Percentiles rank a stretch among this genome's conserved stretches.
Conservation (phyloP, 768 basidiomycete species). For the Roridomyces roridus region DNA sequence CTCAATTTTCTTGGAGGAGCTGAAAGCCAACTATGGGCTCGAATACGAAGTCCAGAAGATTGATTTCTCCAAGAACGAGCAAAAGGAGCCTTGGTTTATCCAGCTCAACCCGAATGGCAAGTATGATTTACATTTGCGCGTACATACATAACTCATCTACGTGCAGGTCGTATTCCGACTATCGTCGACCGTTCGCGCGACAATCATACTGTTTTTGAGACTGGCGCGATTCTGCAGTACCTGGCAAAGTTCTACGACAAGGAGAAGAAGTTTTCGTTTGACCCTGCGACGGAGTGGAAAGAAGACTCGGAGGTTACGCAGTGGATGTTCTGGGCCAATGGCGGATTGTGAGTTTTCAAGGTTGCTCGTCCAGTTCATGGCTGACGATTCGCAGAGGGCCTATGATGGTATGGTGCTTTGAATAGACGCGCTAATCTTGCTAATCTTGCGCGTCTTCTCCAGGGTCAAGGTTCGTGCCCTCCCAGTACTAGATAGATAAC, state of each 20-base stretch:
- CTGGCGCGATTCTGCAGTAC: constrained; percentile 53
- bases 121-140: no score
- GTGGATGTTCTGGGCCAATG: constrained; percentile 53
- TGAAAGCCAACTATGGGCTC: constrained; percentile 45
- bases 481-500: no score
- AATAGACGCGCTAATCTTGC: not conserved
- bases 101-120: constrained; percentile 46
- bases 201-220: constrained; percentile 46
- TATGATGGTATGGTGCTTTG: constrained; percentile 9
- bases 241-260: constrained; percentile 51
- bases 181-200: constrained; percentile 33
- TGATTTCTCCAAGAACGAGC: constrained; percentile 23
- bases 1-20: constrained; percentile 67
- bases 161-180: constrained; percentile 40
- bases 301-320: constrained; percentile 47
- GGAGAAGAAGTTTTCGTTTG: constrained; percentile 47
- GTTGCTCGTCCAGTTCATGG: not conserved
- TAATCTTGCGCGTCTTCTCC: not conserved
- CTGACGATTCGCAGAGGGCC: constrained; percentile 16
- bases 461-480: constrained; percentile 1
- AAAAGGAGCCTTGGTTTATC: constrained; percentile 42
- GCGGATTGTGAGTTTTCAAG: constrained; percentile 12
- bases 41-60: constrained; percentile 39
- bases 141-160: no score
- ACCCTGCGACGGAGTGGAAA: constrained; percentile 32